A percentile compares a stretch with the other conserved stretches of the same genome.
These are phyloP conservation scores for Carex scoparia DNA, from an alignment of 176 grass and related monocot genomes.

Conservation along the genomic window DNA sequence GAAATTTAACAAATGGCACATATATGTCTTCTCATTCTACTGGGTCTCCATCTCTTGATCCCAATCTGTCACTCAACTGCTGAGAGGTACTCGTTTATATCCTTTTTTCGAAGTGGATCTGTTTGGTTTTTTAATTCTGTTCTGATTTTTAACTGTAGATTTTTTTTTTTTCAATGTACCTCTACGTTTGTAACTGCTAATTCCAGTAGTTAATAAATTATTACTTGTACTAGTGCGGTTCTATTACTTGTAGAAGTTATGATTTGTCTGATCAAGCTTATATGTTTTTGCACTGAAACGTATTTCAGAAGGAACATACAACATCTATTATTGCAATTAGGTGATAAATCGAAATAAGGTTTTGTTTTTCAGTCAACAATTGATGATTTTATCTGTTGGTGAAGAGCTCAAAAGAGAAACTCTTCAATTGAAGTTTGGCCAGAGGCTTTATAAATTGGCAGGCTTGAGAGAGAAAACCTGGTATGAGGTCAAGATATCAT, in stretches of 20 bases:
- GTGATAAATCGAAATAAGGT: not conserved
- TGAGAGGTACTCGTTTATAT: not conserved
- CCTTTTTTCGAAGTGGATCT: not conserved
- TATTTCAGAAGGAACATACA: not conserved
- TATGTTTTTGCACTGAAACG: not conserved
- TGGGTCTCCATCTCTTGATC: conserved; percentile 6
- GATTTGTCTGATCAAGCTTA: no score
- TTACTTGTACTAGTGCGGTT: not conserved
- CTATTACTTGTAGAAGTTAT: no score
- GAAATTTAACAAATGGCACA: not conserved
- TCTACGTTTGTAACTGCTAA: not conserved
- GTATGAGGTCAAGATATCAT: conserved; percentile 98
- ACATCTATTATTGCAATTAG: not conserved
- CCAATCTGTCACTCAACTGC: not conserved
- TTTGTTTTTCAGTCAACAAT: conserved; percentile 37
- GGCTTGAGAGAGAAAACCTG: conserved; percentile 41
- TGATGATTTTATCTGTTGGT: conserved; percentile 46
- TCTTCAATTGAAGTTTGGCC: conserved; percentile 41
- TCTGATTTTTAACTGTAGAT: not conserved
- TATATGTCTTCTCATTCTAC: not conserved
- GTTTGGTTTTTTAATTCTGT: not conserved
- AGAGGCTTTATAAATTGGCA: conserved; percentile 49
- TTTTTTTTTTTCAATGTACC: not conserved
- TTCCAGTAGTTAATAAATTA: not conserved
- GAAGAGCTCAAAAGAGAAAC: conserved; percentile 50